phyloP scores from a whole-genome alignment of 768 basidiomycete species.

The Suillus plorans region DNA sequence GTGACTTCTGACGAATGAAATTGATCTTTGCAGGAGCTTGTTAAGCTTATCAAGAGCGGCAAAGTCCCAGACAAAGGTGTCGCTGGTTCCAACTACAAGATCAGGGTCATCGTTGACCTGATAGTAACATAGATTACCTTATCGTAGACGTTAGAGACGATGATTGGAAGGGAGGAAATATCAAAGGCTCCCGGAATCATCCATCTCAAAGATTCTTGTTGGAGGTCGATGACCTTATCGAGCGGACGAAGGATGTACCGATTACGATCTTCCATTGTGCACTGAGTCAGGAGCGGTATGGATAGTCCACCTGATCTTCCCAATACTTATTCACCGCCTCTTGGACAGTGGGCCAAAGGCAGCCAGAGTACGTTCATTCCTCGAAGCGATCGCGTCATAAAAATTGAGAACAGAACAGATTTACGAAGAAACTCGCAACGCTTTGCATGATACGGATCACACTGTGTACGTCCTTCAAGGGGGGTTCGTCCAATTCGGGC shows the following conservation, averaged over 20 bases:
- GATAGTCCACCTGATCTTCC: slow-evolving; percentile 12
- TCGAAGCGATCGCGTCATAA: not conserved
- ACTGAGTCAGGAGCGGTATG: slow-evolving; percentile 74
- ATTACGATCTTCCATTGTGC: slow-evolving; percentile 77
- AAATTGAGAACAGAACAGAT: slow-evolving; percentile 41
- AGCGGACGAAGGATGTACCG: slow-evolving; percentile 58
- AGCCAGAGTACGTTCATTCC: slow-evolving; percentile 52
- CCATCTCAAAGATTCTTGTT: slow-evolving; percentile 62
- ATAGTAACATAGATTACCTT: slow-evolving; percentile 50
- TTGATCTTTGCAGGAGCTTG: slow-evolving; percentile 55
- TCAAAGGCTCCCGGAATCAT: slow-evolving; percentile 58
- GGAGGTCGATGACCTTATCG: slow-evolving; percentile 58
- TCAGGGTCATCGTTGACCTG: not conserved
- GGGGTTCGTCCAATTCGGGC: slow-evolving; percentile 74
- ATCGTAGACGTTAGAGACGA: slow-evolving; percentile 86
- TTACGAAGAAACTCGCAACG: slow-evolving; percentile 62
- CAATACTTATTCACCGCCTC: not conserved
- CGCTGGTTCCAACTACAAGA: not conserved
- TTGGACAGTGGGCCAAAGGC: slow-evolving; percentile 69
- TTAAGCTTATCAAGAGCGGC: slow-evolving; percentile 63
- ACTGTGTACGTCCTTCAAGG: slow-evolving; percentile 66
- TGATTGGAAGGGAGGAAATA: slow-evolving; percentile 78
- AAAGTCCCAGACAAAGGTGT: slow-evolving; percentile 48
- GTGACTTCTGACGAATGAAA: not conserved
- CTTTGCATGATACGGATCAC: slow-evolving; percentile 46